Evolutionary conservation across 495 filamentous ascomycete genomes (phyloP).

Genomic region (Penicillium flavigenum): DNA sequence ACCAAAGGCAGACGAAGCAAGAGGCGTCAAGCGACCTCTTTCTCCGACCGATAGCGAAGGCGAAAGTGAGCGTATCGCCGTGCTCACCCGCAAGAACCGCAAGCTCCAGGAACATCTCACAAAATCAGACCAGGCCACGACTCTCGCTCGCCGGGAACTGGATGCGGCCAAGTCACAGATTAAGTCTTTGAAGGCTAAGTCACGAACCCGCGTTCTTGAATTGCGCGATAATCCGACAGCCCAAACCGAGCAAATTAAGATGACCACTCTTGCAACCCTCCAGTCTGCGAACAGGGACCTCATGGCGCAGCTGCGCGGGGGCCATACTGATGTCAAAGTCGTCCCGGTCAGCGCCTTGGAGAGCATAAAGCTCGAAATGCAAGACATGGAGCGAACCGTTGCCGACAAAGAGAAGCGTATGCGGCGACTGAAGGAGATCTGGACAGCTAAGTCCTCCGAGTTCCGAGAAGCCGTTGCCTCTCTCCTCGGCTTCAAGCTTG

Average conservation of each 20-base stretch:
- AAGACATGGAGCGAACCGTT: conserved; percentile 68
- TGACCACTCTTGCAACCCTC: conserved; percentile 70
- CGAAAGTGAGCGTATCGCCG: conserved; percentile 74
- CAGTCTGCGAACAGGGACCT: conserved; percentile 83
- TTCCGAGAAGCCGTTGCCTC: conserved; percentile 91
- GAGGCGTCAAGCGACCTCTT: conserved; percentile 42
- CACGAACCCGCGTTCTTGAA: conserved; percentile 80
- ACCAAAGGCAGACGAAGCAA: conserved; percentile 35
- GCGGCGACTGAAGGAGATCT: conserved; percentile 84
- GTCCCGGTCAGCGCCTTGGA: conserved; percentile 77
- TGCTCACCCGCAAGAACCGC: conserved; percentile 79
- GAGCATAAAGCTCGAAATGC: conserved; percentile 67
- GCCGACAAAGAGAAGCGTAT: conserved; percentile 82
- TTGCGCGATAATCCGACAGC: conserved; percentile 88
- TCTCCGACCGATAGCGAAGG: conserved; percentile 65
- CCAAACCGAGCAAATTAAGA: conserved; percentile 76
- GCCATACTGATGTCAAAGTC: conserved; percentile 44
- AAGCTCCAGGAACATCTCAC: conserved; percentile 75
- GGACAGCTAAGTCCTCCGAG: conserved; percentile 80
- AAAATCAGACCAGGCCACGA: conserved; percentile 61
- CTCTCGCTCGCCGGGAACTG: conserved; percentile 71
- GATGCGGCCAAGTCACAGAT: conserved; percentile 70
- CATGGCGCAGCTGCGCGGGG: conserved; percentile 67
- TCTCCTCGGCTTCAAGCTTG: conserved; percentile 86
- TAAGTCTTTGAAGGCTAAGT: conserved; percentile 64